Base-by-base conservation (phyloP, 139 green algal genomes). In the Dunaliella primolecta region DNA sequence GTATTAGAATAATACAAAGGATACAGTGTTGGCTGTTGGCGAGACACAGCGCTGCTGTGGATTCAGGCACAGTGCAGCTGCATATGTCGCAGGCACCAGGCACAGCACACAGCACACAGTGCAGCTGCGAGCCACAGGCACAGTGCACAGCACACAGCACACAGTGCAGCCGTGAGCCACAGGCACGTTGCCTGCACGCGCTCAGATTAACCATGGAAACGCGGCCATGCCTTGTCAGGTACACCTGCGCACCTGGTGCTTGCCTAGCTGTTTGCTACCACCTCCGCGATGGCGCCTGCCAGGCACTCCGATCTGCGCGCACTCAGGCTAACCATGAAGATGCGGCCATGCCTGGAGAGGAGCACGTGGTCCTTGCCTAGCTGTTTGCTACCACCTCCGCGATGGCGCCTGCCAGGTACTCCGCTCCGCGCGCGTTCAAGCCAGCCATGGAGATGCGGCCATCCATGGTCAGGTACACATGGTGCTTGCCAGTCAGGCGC, bases 381-480 rank as follows among this genome's bases (percentile, higher is more conserved):
- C 46, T 64, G 46, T 64, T 64, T 35, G 55, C 55, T 33, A 91
- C 70, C 34, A 78, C 84, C 3, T 91, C 87, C 25, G 56, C 46
- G 31, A 91, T 88, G 23, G 84, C 87, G 25, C 81, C 82, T 15
- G 87, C 87, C 55, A 91, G 87, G 46, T 87, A 86, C 11, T 77
- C 81, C 1, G 74, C 78, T 0, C 35, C 76, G 0, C 33, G 36
- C n/a, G 78, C 74, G 23, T 72, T 84, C 35, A 91, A 75, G 32
- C 87, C 85, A 1, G 88, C 85, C 88, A 91, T 91, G 36, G 57
- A 84, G 78, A 91, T 91, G 37, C 88, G 80, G 3, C 86, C 85
- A 25, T 88, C 85, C 82, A 91, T 84, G 3, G 88, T 91, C 24
- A 91, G 80, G 88, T 89, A 91, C 0, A 91, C 71, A 79, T 91